A percentile compares a stretch with the other conserved stretches of the same genome.
These are phyloP conservation scores for Ulmus americana DNA, from an alignment of 331 rosid genomes.

Conservation along the genomic window DNA sequence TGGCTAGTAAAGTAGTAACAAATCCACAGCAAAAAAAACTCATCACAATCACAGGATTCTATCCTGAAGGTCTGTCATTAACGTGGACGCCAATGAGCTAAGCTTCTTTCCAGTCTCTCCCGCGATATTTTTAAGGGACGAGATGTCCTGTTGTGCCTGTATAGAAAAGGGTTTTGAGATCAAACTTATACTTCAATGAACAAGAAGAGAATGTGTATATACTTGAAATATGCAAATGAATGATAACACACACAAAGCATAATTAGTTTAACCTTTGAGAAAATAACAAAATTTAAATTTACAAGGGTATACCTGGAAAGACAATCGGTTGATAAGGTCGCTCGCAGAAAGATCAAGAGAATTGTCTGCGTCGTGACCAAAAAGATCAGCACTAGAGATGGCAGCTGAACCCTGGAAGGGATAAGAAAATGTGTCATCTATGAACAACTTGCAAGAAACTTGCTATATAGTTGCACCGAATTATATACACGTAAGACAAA, in stretches of 20 bases:
- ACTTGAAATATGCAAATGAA: background rate
- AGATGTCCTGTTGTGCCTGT: conserved; percentile 90
- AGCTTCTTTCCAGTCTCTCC: conserved; percentile 96
- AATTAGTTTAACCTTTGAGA: background rate
- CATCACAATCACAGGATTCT: conserved; percentile 58
- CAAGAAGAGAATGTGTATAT: background rate
- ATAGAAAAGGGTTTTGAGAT: conserved; percentile 10
- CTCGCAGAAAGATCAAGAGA: conserved; percentile 51
- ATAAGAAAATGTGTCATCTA: conserved; percentile 19
- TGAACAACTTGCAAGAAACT: background rate
- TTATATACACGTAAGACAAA: too few relatives aligned
- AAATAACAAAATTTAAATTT: background rate
- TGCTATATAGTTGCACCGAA: background rate
- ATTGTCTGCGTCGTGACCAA: conserved; percentile 51
- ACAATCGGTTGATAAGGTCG: conserved; percentile 71
- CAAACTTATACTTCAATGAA: conserved; percentile 1
- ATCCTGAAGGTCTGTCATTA: conserved; percentile 84
- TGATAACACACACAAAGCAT: background rate
- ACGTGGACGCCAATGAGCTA: conserved; percentile 67
- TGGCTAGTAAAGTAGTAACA: conserved; percentile 21
- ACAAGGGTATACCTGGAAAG: conserved; percentile 55
- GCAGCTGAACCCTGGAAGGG: conserved; percentile 59
- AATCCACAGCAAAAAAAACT: conserved; percentile 16
- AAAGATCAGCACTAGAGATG: conserved; percentile 89
- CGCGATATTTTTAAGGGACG: conserved; percentile 74